These are phyloP conservation scores for Senna tora DNA, from an alignment of 306 rosid species.

Conservation along the genomic window DNA sequence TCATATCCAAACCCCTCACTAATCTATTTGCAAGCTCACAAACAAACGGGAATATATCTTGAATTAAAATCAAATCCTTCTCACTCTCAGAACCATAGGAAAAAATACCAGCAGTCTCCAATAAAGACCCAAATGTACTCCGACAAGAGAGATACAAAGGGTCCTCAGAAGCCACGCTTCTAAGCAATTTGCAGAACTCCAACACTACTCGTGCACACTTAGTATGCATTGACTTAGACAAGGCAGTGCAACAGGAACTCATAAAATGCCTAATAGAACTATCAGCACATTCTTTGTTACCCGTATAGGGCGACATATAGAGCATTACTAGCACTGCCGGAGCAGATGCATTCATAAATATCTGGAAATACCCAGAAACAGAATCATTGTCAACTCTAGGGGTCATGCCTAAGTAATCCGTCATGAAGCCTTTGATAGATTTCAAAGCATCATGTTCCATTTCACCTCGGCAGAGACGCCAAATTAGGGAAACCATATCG, in stretches of 20 bases:
- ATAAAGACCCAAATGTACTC: constrained; percentile 62
- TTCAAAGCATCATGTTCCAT: constrained; percentile 36
- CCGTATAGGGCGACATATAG: constrained; percentile 56
- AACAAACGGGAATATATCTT: constrained; percentile 75
- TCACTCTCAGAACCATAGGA: constrained; percentile 34
- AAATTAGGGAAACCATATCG: constrained; percentile 57
- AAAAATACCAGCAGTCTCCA: constrained; percentile 52
- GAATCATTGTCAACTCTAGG: constrained; percentile 43
- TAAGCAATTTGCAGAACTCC: constrained; percentile 86
- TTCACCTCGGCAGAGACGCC: constrained; percentile 67
- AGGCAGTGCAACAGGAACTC: constrained; percentile 44
- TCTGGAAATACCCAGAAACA: constrained; percentile 58
- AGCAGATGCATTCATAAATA: constrained; percentile 60
- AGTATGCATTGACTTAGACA: constrained; percentile 47
- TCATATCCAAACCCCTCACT: constrained; percentile 58
- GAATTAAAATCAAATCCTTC: constrained; percentile 43
- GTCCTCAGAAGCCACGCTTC: constrained; percentile 54
- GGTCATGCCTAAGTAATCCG: constrained; percentile 48
- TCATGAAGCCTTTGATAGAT: constrained; percentile 46
- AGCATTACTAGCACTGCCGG: constrained; percentile 71
- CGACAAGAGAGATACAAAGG: constrained; percentile 75
- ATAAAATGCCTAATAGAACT: constrained; percentile 64
- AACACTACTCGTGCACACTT: constrained; percentile 64
- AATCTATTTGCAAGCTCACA: constrained; percentile 59
- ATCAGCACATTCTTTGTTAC: constrained; percentile 64